These are phyloP conservation scores for Hypsizygus ulmarius DNA, from an alignment of 1,284 basidiomycete species.

Conservation along the genomic window DNA sequence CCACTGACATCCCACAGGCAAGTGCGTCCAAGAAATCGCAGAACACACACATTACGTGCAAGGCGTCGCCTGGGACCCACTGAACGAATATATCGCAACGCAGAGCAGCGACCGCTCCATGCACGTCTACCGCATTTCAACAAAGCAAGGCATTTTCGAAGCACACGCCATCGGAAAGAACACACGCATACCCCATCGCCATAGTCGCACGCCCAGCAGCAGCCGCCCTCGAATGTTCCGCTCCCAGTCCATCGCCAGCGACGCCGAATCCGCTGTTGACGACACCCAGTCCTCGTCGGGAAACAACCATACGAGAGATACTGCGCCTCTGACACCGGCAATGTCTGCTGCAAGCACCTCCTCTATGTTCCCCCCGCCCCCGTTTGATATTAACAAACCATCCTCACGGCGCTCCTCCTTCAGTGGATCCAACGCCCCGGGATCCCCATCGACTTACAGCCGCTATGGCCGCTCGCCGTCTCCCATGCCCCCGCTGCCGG, in stretches of 20 bases:
- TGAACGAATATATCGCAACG: slow-evolving; percentile 93
- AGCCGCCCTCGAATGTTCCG: slow-evolving; percentile 59
- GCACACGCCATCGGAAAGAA: slow-evolving; percentile 85
- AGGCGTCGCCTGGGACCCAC: slow-evolving; percentile 94
- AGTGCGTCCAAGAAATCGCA: slow-evolving; percentile 79
- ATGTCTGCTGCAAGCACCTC: slow-evolving; percentile 45
- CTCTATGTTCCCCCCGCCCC: slow-evolving; percentile 75
- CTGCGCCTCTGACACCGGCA: slow-evolving; percentile 60
- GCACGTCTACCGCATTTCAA: slow-evolving; percentile 81
- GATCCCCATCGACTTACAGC: slow-evolving; percentile 62
- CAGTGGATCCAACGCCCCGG: slow-evolving; percentile 75
- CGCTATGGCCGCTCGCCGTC: slow-evolving; percentile 84
- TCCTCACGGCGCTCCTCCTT: slow-evolving; percentile 87
- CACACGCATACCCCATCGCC: slow-evolving; percentile 65
- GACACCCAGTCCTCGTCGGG: slow-evolving; percentile 18
- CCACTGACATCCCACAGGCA: slow-evolving; percentile 44
- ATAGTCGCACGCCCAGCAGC: slow-evolving; percentile 62
- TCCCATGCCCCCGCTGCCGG: slow-evolving; percentile 87
- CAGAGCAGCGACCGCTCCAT: slow-evolving; percentile 92
- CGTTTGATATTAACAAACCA: slow-evolving; percentile 60
- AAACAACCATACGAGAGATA: slow-evolving; percentile 24
- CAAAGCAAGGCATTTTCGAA: slow-evolving; percentile 77
- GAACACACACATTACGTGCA: slow-evolving; percentile 95
- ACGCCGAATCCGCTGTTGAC: slow-evolving; percentile 33
- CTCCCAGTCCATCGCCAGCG: slow-evolving; percentile 73